Base-by-base conservation (phyloP, 345 rosid species). In the Alliaria petiolata region DNA sequence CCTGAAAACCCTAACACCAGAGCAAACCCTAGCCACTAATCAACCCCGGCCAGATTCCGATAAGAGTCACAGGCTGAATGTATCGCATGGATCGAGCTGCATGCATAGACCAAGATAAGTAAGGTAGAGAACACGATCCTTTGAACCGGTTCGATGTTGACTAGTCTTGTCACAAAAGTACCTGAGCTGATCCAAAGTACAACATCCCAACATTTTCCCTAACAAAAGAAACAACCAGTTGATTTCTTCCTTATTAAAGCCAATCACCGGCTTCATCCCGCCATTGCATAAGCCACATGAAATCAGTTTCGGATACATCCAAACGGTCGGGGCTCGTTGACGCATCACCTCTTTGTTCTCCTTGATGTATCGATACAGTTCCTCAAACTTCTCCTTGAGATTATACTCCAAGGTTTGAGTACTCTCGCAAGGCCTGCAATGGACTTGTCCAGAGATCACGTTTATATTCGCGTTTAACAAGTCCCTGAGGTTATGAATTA, bases 211-310 rank as follows among this genome's bases (percentile, higher is more conserved):
- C 85, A 85, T 68, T 79, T 87, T 82, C 7, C 98, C 97, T 60
- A 90, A 81, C n/a, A 90, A 72, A 83, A 93, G 75, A 74, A 93
- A 93, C 64, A 93, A 57, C 97, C 98, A 93, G 49, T 90, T 93
- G 16, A 90, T 90, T 12, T 54, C 35, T 51, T 83, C 80, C 77
- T 78, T 90, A 54, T 85, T 81, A 28, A 49, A 67, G 0, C 83
- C 6, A 17, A 86, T 68, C 72, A 87, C 75, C 0, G 96, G 96
- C 80, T 72, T 85, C 62, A 81, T 86, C 17, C 70, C 89, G 15
- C 71, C 85, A 1, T 74, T 44, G 62, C 96, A 90, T 19, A 57
- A 65, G 62, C 12, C 43, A 72, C 97, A 93, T 4, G 20, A 44
- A 2, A 79, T 83, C 57, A 86, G 65, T 19, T 17, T 56, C 0